These are phyloP conservation scores for Nakaseomyces uthaithaninus DNA, from an alignment of 1,139 yeast species.

Conservation along the genomic window DNA sequence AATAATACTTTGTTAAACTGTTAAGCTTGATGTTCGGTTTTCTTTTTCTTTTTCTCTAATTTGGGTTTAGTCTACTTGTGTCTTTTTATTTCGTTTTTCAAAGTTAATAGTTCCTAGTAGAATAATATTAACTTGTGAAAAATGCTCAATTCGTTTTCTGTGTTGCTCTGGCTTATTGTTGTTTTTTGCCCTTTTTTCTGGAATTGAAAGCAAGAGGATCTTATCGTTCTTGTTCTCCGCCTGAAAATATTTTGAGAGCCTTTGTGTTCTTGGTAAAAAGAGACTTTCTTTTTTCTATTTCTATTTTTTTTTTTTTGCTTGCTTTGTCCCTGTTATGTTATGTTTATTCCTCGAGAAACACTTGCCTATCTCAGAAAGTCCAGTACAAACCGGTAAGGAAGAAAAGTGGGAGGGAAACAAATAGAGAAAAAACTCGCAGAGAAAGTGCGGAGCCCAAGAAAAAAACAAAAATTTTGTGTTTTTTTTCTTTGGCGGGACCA, in stretches of 20 bases:
- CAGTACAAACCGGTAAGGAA: background rate
- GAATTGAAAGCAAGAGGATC: background rate
- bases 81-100: too few species aligned
- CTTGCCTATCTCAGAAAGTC: constrained; percentile 1
- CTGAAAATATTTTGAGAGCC: too few species aligned
- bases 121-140: too few species aligned
- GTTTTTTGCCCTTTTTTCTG: background rate
- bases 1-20: constrained; percentile 2
- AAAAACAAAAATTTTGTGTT: background rate
- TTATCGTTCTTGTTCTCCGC: background rate
- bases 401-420: background rate
- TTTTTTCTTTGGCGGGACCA: too few species aligned
- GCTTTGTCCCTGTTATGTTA: background rate
- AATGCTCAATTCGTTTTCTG: background rate
- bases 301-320: background rate
- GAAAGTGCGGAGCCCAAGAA: background rate
- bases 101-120: too few species aligned
- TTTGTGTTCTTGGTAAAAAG: background rate
- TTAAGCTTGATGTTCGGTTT: background rate
- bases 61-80: background rate
- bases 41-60: background rate
- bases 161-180: background rate
- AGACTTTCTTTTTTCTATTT: constrained; percentile 1
- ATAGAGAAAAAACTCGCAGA: background rate
- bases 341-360: background rate